Evolutionary conservation across 1,284 basidiomycete species (phyloP), one percentile per base, ranked within the genome.

Genomic region (Ustilago esculenta): DNA sequence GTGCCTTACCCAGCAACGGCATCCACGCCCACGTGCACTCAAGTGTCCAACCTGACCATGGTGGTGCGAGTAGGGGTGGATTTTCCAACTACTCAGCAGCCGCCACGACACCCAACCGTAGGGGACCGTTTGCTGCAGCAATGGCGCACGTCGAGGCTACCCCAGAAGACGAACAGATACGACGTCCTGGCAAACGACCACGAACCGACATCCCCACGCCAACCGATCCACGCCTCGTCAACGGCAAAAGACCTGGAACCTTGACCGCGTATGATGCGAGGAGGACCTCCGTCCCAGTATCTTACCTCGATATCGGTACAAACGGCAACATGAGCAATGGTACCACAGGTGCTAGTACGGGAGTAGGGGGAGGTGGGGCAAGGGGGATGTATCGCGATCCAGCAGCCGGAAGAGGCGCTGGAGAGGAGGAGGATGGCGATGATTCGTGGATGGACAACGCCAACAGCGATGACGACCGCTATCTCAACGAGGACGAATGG

Each of bases 121-220:
- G 27, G 5, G 50, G 42, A 0, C 44, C 48, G 8, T 56, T 56
- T 18, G 52, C 52, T 24, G 40, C 44, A 32, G 52, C 48, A 5
- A 43, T 41, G 30, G 30, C 44, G 2, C 58, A 54, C n/a, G 53
- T 44, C 3, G 53, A 68, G 8, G 57, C 53, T 10, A 70, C 60
- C 11, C 56, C 60, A 4, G 68, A 66, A 21, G 68, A 71, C 42
- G 67, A 70, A 39, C 60, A 65, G 55, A 60, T 70, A 6, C 56
- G 67, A 6, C 55, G 60, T 5, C 67, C 67, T 2, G 67, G 60
- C 32, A 70, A 70, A 39, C 51, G 67, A 4, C 44, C 44, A 1
- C 58, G 66, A 2, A 32, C 29, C 1, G 59, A 63, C 10, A 43
- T 58, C 7, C 50, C 54, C 1, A 49, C 42, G 9, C 51, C 51